phyloP scores from a whole-genome alignment of 345 rosid species.

The Eucalyptus cloeziana region DNA sequence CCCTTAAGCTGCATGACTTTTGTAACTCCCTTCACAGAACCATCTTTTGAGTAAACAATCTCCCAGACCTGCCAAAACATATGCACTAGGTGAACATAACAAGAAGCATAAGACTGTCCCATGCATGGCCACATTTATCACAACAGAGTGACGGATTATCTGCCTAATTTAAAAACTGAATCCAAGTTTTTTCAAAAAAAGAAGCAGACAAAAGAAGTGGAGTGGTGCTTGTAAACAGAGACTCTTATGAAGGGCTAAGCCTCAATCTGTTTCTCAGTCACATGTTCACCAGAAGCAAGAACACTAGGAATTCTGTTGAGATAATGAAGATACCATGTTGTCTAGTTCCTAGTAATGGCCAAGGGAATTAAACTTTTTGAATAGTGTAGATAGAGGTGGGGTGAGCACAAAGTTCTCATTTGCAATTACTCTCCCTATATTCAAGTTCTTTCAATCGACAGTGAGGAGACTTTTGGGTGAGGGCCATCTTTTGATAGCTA shows the following conservation, averaged over 20 bases:
- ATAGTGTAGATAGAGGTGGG: neutral
- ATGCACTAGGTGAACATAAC: neutral
- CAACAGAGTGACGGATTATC: neutral
- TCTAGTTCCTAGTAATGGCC: neutral
- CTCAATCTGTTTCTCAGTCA: neutral
- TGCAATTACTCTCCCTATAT: neutral
- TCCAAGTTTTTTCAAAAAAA: neutral
- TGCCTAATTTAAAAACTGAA: neutral
- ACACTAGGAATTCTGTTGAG: neutral
- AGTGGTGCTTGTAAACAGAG: neutral
- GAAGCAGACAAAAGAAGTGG: neutral
- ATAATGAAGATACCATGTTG: neutral
- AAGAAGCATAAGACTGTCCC: neutral
- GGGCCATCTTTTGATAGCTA: neutral
- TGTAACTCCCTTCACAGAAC: constrained; percentile 82
- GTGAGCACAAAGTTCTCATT: neutral
- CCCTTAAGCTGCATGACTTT: constrained; percentile 97
- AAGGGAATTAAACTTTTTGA: neutral
- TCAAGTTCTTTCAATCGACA: neutral
- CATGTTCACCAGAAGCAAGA: neutral
- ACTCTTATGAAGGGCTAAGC: neutral
- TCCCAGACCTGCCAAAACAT: constrained; percentile 74
- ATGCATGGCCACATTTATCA: neutral
- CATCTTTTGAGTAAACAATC: constrained; percentile 88
- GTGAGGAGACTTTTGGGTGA: neutral